Percentiles rank a stretch among this genome's conserved stretches.
Evolutionary conservation across 2,329 filamentous ascomycete species (phyloP).

Genomic region (Colletotrichum sp.): DNA sequence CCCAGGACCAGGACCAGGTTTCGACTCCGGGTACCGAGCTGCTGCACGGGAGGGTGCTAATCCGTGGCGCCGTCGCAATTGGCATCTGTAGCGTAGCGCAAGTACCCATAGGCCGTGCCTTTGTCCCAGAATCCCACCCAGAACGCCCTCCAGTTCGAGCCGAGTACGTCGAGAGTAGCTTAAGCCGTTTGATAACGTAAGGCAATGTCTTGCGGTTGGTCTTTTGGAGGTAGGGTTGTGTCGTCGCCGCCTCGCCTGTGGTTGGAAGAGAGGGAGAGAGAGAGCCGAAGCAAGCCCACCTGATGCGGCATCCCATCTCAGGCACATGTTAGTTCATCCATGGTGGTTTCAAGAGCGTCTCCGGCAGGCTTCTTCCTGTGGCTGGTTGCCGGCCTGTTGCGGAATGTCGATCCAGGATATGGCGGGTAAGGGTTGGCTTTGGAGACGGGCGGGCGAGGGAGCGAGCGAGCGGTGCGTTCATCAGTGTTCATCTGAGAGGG

Average conservation of each 20-base stretch:
- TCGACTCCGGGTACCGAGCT: constrained; percentile 4
- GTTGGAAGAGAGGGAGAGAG: neutral
- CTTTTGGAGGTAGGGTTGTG: neutral
- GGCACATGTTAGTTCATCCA: neutral
- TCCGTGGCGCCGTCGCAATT: constrained; percentile 9
- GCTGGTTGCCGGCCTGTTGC: neutral
- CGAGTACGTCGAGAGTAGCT: neutral
- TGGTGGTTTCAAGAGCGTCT: constrained; percentile 13
- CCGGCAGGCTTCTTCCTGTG: constrained; percentile 6
- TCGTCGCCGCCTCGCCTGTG: neutral
- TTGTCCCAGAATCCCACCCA: neutral
- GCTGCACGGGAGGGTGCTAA: constrained; percentile 13
- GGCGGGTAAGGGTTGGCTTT: neutral
- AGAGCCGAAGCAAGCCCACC: neutral
- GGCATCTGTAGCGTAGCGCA: neutral
- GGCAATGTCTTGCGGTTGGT: neutral
- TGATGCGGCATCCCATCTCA: neutral
- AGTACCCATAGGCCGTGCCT: neutral
- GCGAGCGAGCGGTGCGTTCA: neutral
- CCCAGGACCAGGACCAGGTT: neutral
- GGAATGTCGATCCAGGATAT: neutral
- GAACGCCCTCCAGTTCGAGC: neutral
- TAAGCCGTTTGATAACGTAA: neutral
- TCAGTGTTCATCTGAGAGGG: constrained; percentile 15
- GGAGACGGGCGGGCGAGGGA: neutral